Base-by-base conservation (phyloP, 208 protist genomes). In the Crithidia brevicula region DNA sequence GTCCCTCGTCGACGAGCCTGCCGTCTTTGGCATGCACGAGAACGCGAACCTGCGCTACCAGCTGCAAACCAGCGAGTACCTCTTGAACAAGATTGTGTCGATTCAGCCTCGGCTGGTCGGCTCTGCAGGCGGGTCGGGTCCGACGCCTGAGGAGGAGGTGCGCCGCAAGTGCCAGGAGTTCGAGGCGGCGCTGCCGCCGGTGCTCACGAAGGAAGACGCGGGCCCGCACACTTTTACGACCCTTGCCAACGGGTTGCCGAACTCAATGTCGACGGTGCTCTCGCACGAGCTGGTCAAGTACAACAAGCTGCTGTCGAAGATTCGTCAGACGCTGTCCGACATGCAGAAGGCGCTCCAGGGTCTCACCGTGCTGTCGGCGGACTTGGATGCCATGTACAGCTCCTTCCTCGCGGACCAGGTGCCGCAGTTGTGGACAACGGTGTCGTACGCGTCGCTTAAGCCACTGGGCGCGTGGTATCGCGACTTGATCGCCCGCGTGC, bases 41-140 rank as follows among this genome's bases (percentile, higher is more conserved):
- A 99, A 99, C 77, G 98, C 98, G 11, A 98, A 97, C 62, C 93
- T 99, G 50, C 94, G 95, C 31, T 98, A 98, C 74, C 95, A 99
- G 78, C 78, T 95, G 50, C 90, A 98, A 63, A 93, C 98, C 40
- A 98, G 97, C 27, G 74, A 92, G 67, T 86, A 92, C 67, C 50
- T 99, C 22, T 67, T 99, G 27, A 64, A 57, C 58, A 98, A 96
- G 28, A 64, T 99, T 16, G 70, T 99, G 1, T 85, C 76, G 23
- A 86, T 99, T 34, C 97, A 99, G 82, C 94, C 97, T 15, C 81
- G 89, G 4, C 68, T 95, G 11, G 66, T 82, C 47, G 82, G 76
- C 40, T 53, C 63, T 33, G 28, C 68, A 11, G 61, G 72, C 42
- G 64, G 72, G 27, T 67, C 71, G 15, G 64, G 57, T 13, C 42